Conservation (phyloP, 352 stramenopile genomes). For the Pythium monospermum region DNA sequence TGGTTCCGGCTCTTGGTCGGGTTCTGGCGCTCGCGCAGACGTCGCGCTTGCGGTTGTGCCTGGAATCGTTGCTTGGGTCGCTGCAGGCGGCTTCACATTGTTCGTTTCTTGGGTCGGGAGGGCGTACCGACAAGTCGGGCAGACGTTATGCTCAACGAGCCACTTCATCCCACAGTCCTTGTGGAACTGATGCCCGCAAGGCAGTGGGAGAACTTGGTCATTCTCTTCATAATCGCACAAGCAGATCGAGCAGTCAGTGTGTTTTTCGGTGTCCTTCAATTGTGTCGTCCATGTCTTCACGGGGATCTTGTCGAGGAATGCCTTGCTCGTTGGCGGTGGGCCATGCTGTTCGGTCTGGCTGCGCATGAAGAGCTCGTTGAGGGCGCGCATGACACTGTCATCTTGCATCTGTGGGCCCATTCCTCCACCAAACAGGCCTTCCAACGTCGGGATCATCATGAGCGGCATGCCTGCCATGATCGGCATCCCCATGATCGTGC, state of each 20-base stretch:
- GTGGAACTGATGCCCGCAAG: conserved; percentile 75
- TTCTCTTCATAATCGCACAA: conserved; percentile 66
- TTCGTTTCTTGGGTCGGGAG: conserved; percentile 42
- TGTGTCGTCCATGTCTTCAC: conserved; percentile 47
- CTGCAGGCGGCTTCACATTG: conserved; percentile 9
- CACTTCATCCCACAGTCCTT: conserved; percentile 71
- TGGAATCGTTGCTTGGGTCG: too few species aligned
- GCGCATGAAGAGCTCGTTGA: conserved; percentile 68
- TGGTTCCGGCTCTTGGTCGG: conserved; percentile 22
- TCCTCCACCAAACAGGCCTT: conserved; percentile 3
- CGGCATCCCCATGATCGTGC: conserved; percentile 24
- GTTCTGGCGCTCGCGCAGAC: conserved; percentile 12
- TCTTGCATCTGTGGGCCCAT: conserved; percentile 10
- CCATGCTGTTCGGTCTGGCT: conserved; percentile 56
- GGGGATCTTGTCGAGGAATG: conserved; percentile 60
- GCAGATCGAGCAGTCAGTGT: conserved; percentile 74
- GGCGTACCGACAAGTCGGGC: conserved; percentile 64
- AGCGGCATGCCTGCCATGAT: conserved; percentile 28
- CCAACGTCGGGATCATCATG: conserved; percentile 10
- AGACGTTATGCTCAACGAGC: conserved; percentile 76
- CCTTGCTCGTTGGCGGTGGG: conserved; percentile 61
- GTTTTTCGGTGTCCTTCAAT: conserved; percentile 37
- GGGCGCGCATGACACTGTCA: conserved; percentile 31
- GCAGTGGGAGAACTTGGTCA: conserved; percentile 57
- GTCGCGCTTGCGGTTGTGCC: neutral